Evolutionary conservation across 1,139 yeast genomes (phyloP).

Genomic region (Diutina neorugosa): DNA sequence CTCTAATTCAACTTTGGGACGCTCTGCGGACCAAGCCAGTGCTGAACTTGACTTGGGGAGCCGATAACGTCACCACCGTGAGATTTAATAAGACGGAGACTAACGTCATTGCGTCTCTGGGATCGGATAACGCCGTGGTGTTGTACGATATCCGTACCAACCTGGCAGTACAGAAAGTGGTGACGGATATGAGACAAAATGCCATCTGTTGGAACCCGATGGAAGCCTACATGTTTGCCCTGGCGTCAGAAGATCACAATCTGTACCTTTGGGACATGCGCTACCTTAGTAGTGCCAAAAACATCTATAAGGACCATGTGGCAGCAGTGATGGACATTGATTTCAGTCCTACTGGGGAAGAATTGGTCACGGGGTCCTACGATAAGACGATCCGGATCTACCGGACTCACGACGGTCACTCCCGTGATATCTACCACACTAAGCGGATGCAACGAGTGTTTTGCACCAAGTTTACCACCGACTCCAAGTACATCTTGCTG

Average conservation of each 20-base stretch:
- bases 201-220: conserved; percentile 93
- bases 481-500: conserved; percentile 70
- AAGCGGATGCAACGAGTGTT: conserved; percentile 95
- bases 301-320: conserved; percentile 90
- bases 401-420: conserved; percentile 72
- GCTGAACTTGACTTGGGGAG: conserved; percentile 86
- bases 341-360: conserved; percentile 95
- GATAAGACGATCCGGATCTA: conserved; percentile 85
- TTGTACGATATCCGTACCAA: conserved; percentile 88
- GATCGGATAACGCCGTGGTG: conserved; percentile 84
- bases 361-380: conserved; percentile 88
- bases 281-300: conserved; percentile 63
- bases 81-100: conserved; percentile 87
- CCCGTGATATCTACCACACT: conserved; percentile 91
- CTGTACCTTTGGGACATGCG: conserved; percentile 95
- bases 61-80: conserved; percentile 75
- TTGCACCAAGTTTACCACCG: conserved; percentile 75
- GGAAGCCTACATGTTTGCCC: conserved; percentile 91
- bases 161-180: conserved; percentile 84
- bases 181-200: conserved; percentile 74
- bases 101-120: conserved; percentile 79
- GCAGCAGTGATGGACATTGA: conserved; percentile 93
- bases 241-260: conserved; percentile 92
- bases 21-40: conserved; percentile 64
- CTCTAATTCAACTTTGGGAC: conserved; percentile 85